Base-by-base conservation (phyloP, 1,284 basidiomycete genomes). In the Phylloboletellus chloephorus region DNA sequence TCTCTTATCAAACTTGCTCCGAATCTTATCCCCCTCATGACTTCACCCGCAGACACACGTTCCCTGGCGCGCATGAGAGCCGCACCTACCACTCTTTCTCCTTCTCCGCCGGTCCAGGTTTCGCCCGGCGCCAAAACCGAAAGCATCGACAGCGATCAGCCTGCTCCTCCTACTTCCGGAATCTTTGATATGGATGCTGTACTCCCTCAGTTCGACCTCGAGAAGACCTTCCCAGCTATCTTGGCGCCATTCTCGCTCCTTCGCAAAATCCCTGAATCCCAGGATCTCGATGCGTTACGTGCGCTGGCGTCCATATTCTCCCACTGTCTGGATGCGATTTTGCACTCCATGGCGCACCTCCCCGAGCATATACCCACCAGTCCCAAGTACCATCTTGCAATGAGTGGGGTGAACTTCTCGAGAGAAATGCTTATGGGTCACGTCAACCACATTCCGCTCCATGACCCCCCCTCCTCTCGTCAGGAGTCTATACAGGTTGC, bases 211-310 rank as follows among this genome's bases (percentile, higher is more conserved):
- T 64, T 65, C 33, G 46, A 65, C 33, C 54, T 61, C 13, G 52
- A 64, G 13, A 54, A 29, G 26, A 43, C 60, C n/a, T 65, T 64
- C 32, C 61, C 61, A 2, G 54, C 60, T 2, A 61, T 65, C 43
- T 31, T 61, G 37, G 35, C 36, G 9, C 54, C 59, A 3, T 37
- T 60, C 16, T 46, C 37, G 2, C 48, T 63, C 37, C 56, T 61
- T 21, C 50, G 33, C 31, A 43, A 21, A 20, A 33, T 58, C 7
- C 42, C 53, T 1, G 40, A 54, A 21, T 47, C 59, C 4, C 51
- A 46, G 7, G 61, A 61, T 33, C 32, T 60, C 21, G 40, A 51
- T 35, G 58, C 58, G 6, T 36, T 61, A 22, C 61, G 54, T 19
- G 58, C 60, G 11, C 46, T 61, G 26, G 43, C 52, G 7, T 50